Conservation (phyloP, 768 basidiomycete genomes). For the Tubosaeta brunneosetosa region DNA sequence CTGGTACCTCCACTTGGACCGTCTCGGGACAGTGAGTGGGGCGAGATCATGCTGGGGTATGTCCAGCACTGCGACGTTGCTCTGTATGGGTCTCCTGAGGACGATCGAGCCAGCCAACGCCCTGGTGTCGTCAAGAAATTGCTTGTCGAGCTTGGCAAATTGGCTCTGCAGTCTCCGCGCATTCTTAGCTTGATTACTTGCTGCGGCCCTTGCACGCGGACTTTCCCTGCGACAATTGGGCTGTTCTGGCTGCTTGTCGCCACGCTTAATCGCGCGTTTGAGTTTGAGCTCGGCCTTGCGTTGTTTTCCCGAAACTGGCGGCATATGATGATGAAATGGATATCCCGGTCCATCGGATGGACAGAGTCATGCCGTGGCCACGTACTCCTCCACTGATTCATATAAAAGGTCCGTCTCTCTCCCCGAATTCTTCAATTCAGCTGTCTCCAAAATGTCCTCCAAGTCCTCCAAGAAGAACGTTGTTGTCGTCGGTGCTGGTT, state of each 20-base stretch:
- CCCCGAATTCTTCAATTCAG: neutral
- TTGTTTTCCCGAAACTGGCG: constrained; percentile 50
- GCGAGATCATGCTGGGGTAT: neutral
- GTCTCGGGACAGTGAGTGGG: constrained; percentile 39
- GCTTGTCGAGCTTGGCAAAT: constrained; percentile 57
- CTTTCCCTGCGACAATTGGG: constrained; percentile 11
- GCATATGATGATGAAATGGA: constrained; percentile 9
- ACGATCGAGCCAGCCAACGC: constrained; percentile 48
- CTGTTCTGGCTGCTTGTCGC: constrained; percentile 43
- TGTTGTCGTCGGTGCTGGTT: constrained; percentile 53
- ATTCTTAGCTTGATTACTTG: constrained; percentile 35
- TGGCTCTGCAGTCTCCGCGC: constrained; percentile 61
- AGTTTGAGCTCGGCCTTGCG: constrained; percentile 70
- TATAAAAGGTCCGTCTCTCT: neutral
- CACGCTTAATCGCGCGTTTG: constrained; percentile 82
- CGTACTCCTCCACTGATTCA: no score
- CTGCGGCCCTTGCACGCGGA: constrained; percentile 3
- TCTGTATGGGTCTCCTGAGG: constrained; percentile 54
- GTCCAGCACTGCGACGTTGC: constrained; percentile 35
- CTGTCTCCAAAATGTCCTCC: neutral
- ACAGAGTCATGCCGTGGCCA: no score
- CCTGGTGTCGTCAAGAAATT: constrained; percentile 59
- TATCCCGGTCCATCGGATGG: no score
- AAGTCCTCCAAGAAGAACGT: constrained; percentile 32
- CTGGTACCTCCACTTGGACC: constrained; percentile 86